Base-by-base conservation (phyloP, 805 yeast species). In the Metschnikowia santaceciliae region DNA sequence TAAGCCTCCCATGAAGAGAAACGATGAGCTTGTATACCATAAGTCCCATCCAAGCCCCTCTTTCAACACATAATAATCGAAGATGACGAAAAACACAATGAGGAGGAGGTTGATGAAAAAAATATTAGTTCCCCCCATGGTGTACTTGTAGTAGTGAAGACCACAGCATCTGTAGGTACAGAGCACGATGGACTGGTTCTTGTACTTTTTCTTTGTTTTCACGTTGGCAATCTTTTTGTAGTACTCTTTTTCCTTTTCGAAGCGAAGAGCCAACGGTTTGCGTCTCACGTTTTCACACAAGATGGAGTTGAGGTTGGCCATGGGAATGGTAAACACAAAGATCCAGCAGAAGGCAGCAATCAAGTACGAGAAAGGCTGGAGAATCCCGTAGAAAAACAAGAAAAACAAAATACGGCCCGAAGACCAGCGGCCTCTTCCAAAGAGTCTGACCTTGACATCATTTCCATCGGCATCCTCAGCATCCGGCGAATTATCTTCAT, bases 131-230 rank as follows among this genome's bases (percentile, higher is more conserved):
- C 99, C 99, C 57, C 89, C 97, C 44, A 94, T 88, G 0, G 99
- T 94, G 68, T 88, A 91, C 73, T 94, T 94, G 74, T 91, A 94
- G 70, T 94, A 94, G 66, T 90, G 96, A 65, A 82, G 78, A 1
- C 98, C 98, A 56, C 90, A 83, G 50, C 96, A 89, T 62, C 98
- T 80, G 70, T 90, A 92, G 1, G 98, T 91, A 69, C 97, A 90
- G 38, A 94, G 74, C 46, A 94, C 68, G 50, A 94, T 82, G 22
- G 82, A 71, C 57, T 78, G 82, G 60, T 81, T 78, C 44, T 81
- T 75, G 44, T 77, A 54, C 58, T 66, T 59, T 45, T 63, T 58
- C 52, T 63, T 49, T 10, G 41, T 68, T 57, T 42, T 71, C 63
- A 60, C 41, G 43, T 54, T 51, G 8, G 57, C 59, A 20, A 57